phyloP scores from a whole-genome alignment of 441 rosid species.

The Breynia disticha region DNA sequence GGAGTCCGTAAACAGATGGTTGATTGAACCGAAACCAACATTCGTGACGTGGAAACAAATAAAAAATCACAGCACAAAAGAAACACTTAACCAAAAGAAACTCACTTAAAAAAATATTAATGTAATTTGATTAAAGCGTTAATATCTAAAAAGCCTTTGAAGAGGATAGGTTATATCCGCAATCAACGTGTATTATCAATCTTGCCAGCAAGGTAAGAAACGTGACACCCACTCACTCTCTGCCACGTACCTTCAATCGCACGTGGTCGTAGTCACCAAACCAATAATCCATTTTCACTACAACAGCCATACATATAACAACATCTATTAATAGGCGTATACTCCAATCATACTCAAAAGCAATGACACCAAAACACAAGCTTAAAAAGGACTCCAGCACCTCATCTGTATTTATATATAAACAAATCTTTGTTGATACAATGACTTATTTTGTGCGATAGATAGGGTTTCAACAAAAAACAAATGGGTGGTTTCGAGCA shows the following conservation, averaged over 20 bases:
- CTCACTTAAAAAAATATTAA: too few relatives aligned
- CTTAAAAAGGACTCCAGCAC: neutral
- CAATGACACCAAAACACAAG: neutral
- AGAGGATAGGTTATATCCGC: too few relatives aligned
- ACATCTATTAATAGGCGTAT: neutral
- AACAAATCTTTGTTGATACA: neutral
- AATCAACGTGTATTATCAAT: too few relatives aligned
- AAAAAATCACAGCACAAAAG: too few relatives aligned
- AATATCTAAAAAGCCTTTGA: too few relatives aligned
- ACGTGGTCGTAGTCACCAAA: slow-evolving; percentile 10
- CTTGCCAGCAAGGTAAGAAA: neutral
- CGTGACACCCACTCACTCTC: slow-evolving; percentile 8
- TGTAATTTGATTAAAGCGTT: too few relatives aligned
- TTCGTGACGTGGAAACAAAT: too few relatives aligned
- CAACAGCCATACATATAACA: neutral
- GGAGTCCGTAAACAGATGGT: too few relatives aligned
- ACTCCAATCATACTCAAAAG: neutral
- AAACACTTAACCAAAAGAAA: too few relatives aligned
- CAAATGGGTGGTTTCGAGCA: slow-evolving; percentile 58
- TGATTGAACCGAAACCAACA: too few relatives aligned
- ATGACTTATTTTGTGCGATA: too few relatives aligned
- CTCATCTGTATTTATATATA: too few relatives aligned
- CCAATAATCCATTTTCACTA: neutral
- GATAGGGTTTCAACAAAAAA: neutral
- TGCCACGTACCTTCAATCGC: slow-evolving; percentile 37